Evolutionary conservation across 129 eudicot genomes (phyloP).

Genomic region (Chrysanthemum seticuspe): DNA sequence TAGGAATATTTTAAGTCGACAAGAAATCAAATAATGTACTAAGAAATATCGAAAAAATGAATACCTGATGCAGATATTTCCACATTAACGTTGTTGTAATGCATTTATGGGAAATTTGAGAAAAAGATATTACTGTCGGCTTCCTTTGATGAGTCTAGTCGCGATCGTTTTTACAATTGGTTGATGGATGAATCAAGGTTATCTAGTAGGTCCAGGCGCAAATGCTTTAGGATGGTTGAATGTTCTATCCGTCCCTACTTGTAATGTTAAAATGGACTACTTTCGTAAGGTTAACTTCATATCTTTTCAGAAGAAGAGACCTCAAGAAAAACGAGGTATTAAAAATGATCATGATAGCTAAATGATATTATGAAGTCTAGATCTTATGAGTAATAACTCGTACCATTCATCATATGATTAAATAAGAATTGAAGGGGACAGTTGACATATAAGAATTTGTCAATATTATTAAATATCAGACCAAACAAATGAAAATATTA

Average conservation of each 20-base stretch:
- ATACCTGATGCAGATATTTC: neutral
- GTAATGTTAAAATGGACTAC: neutral
- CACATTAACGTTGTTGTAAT: constrained; percentile 3
- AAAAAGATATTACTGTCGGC: neutral
- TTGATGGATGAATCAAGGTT: neutral
- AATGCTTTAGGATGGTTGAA: constrained; percentile 7
- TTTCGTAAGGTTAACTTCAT: neutral
- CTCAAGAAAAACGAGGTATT: neutral
- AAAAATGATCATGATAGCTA: no score
- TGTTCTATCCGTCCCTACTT: constrained; percentile 5
- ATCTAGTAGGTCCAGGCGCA: neutral
- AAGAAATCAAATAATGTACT: neutral
- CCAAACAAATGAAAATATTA: no score
- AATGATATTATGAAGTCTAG: neutral
- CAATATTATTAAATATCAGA: no score
- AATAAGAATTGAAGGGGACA: no score
- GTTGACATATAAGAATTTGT: no score
- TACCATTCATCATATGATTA: no score
- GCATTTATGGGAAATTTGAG: neutral
- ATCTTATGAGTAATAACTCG: neutral
- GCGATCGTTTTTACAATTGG: constrained; percentile 2
- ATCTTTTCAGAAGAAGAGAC: neutral
- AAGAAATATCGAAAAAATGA: neutral
- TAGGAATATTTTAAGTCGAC: neutral
- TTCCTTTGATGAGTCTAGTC: constrained; percentile 8